Evolutionary conservation across 257 asterid genomes (phyloP).

Genomic region (Schizonepeta tenuifolia): DNA sequence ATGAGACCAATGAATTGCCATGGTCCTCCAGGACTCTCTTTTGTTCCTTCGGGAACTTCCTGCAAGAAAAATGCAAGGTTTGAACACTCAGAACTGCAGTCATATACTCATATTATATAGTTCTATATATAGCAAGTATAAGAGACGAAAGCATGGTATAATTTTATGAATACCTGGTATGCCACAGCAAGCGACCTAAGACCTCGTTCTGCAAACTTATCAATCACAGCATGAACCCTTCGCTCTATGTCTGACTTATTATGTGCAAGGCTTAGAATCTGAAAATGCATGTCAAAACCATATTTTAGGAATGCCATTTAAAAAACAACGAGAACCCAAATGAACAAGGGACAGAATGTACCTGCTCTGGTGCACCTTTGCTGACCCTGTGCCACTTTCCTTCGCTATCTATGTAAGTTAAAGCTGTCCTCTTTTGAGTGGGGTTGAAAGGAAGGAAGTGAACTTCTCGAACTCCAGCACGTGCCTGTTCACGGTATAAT

Average conservation of each 20-base stretch:
- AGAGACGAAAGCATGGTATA: not conserved
- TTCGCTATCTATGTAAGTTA: conserved; percentile 79
- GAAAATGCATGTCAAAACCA: conserved; percentile 18
- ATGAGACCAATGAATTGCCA: conserved; percentile 89
- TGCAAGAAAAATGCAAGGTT: conserved; percentile 30
- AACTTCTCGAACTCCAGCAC: conserved; percentile 88
- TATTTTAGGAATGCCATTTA: conserved; percentile 25
- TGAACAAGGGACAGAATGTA: conserved; percentile 27
- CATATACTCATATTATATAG: too few species aligned
- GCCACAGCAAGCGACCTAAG: conserved; percentile 91
- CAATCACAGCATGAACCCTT: conserved; percentile 75
- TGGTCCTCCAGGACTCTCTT: conserved; percentile 86
- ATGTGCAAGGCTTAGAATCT: conserved; percentile 81
- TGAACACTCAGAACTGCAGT: conserved; percentile 16
- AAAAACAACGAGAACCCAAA: not conserved
- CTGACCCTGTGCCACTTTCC: conserved; percentile 97
- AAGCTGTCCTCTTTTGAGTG: conserved; percentile 89
- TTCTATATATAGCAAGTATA: not conserved
- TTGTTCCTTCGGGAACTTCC: conserved; percentile 86
- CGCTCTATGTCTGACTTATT: conserved; percentile 83
- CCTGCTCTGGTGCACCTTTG: conserved; percentile 99
- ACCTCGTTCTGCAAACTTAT: conserved; percentile 92
- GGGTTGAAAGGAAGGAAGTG: conserved; percentile 98
- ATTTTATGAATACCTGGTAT: conserved; percentile 61
- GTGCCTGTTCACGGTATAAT: conserved; percentile 60